These are phyloP conservation scores for Stygiomarasmius scandens DNA, from an alignment of 1,284 basidiomycete species.

Conservation along the genomic window DNA sequence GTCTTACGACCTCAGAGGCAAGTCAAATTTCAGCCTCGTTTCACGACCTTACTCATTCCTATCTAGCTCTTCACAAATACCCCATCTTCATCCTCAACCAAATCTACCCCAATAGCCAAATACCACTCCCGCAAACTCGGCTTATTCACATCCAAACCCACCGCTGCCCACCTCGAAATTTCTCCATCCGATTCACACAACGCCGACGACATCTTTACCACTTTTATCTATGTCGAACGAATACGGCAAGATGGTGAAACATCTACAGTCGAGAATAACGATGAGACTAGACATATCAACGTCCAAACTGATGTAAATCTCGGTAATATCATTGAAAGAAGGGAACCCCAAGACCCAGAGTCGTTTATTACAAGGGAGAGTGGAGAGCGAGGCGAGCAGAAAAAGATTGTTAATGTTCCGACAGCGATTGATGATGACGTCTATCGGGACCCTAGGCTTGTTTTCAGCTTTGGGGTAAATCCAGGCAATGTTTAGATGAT, in stretches of 20 bases:
- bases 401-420: no score
- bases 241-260: not conserved
- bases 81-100: no score
- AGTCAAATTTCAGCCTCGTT: not conserved
- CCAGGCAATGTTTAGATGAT: no score
- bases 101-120: not conserved
- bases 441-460: no score
- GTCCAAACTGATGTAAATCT: not conserved
- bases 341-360: not conserved
- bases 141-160: not conserved
- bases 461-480: no score
- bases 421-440: no score
- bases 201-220: constrained; percentile 6
- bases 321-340: not conserved
- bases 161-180: not conserved
- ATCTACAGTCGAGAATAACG: not conserved
- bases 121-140: not conserved
- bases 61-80: not conserved
- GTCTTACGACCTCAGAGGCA: not conserved
- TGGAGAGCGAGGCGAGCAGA: no score
- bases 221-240: constrained; percentile 8
- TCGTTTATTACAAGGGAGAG: not conserved
- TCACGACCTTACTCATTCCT: not conserved
- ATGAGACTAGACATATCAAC: not conserved
- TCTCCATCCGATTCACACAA: constrained; percentile 6